Base-by-base conservation (phyloP, 805 yeast species). In the Metschnikowia bowlesiae region DNA sequence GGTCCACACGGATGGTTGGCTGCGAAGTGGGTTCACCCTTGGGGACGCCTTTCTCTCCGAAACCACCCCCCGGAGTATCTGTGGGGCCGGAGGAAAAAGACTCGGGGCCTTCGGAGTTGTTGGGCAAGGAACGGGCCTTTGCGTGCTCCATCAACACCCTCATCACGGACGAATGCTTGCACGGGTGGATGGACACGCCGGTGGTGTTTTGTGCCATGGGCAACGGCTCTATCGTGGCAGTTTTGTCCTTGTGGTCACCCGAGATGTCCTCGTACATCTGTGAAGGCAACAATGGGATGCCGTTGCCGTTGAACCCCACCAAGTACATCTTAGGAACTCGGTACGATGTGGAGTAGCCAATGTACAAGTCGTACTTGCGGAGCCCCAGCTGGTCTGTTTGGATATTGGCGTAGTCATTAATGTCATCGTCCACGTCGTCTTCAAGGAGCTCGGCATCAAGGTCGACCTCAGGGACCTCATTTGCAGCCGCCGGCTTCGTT, bases 231-330 rank as follows among this genome's bases (percentile, higher is more conserved):
- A 94, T 92, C 0, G 99, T 94, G 18, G 92, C 99, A 1, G 99
- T 94, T 69, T 94, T 94, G 61, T 92, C 89, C 62, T 92, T 82
- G 68, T 94, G 94, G 64, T 94, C 99, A 36, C 85, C 80, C 1
- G 91, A 81, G 42, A 94, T 89, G 67, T 94, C 99, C 63, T 92
- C 95, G 69, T 91, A 90, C 98, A 94, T 94, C 61, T 87, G 85
- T 33, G 82, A 76, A 1, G 98, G 97, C 32, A 87, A 74, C 37
- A 94, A 71, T 2, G 98, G 99, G 13, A 83, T 77, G 0, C 99
- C 98, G 53, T 86, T 81, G 9, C 83, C 75, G 62, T 82, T 84
- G 71, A 82, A 94, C 0, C 99, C 99, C 11, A 89, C 89, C 39
- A 94, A 71, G 62, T 90, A 94, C 79, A 95, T 77, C 71, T 94